Conservation (phyloP, 1,139 yeast species). For the Nakaseomyces sp. region DNA sequence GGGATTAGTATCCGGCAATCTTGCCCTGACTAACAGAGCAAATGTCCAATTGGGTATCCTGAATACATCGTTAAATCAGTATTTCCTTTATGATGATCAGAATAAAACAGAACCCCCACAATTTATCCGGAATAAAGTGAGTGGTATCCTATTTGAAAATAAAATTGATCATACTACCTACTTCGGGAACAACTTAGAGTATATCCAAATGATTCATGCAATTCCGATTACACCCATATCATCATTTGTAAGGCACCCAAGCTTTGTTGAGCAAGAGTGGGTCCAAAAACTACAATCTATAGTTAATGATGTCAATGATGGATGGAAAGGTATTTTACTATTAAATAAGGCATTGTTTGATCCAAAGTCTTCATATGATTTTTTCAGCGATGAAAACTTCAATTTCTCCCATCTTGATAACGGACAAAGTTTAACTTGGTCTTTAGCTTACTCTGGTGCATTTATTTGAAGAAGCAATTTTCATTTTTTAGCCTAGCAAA, state of each 20-base stretch:
- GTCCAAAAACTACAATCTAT: constrained; percentile 40
- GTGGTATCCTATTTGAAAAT: constrained; percentile 76
- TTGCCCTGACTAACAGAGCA: constrained; percentile 45
- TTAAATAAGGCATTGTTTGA: constrained; percentile 71
- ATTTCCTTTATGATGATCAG: constrained; percentile 48
- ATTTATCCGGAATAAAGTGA: constrained; percentile 56
- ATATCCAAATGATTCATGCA: constrained; percentile 94
- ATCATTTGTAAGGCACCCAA: constrained; percentile 58
- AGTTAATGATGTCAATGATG: constrained; percentile 51
- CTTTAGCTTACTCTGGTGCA: constrained; percentile 63
- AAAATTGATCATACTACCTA: constrained; percentile 88
- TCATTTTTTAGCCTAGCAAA: too few relatives aligned
- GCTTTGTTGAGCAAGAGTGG: constrained; percentile 80
- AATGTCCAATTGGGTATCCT: constrained; percentile 54
- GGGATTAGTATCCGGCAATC: constrained; percentile 52
- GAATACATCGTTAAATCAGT: constrained; percentile 49
- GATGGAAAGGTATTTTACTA: constrained; percentile 83
- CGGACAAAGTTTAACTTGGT: constrained; percentile 90
- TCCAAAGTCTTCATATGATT: constrained; percentile 55
- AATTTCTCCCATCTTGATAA: constrained; percentile 55
- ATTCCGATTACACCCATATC: constrained; percentile 84
- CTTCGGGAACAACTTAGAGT: constrained; percentile 68
- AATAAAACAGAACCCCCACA: constrained; percentile 43
- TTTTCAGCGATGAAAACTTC: constrained; percentile 51
- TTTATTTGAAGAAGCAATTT: constrained; percentile 10